Percentiles rank a stretch among this genome's conserved stretches.
These are phyloP conservation scores for Cryomyces minteri DNA, from an alignment of 495 filamentous ascomycete species.

Conservation along the genomic window DNA sequence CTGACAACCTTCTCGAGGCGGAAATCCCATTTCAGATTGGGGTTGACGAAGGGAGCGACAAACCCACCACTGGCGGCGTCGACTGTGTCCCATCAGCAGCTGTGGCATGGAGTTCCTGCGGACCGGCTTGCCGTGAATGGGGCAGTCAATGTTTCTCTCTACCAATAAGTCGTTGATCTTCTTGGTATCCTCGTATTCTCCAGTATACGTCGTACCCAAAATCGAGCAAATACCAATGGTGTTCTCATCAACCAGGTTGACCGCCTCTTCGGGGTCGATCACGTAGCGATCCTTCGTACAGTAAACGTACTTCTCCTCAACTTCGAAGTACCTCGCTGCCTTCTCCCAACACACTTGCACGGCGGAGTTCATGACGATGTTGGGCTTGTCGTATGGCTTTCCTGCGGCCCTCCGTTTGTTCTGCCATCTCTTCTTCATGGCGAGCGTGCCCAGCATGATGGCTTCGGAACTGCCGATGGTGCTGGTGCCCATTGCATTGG, in stretches of 20 bases:
- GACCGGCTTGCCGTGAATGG: slow-evolving; percentile 40
- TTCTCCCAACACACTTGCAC: slow-evolving; percentile 97
- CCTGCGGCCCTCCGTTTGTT: slow-evolving; percentile 62
- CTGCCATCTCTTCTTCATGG: slow-evolving; percentile 93
- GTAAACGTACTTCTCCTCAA: slow-evolving; percentile 78
- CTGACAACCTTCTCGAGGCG: slow-evolving; percentile 67
- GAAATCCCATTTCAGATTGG: slow-evolving; percentile 75
- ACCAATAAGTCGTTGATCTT: slow-evolving; percentile 68
- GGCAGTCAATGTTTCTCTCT: slow-evolving; percentile 49
- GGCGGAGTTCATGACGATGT: slow-evolving; percentile 82
- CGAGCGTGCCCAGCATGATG: slow-evolving; percentile 75
- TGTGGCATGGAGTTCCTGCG: too few species aligned
- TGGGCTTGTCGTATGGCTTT: slow-evolving; percentile 56
- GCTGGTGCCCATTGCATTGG: slow-evolving; percentile 60
- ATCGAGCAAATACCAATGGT: slow-evolving; percentile 89
- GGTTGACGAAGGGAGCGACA: slow-evolving; percentile 74
- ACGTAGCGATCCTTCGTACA: slow-evolving; percentile 67
- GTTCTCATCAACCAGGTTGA: slow-evolving; percentile 80
- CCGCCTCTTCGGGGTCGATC: slow-evolving; percentile 69
- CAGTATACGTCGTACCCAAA: slow-evolving; percentile 85
- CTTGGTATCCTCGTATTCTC: slow-evolving; percentile 87
- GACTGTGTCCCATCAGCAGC: slow-evolving; percentile 21
- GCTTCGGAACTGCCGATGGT: slow-evolving; percentile 78
- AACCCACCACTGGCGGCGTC: slow-evolving; percentile 85
- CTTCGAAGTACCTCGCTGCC: slow-evolving; percentile 83